Evolutionary conservation across 1,139 yeast genomes (phyloP), one percentile per base, ranked within the genome.

Genomic region (Debaryomycetaceae sp.): DNA sequence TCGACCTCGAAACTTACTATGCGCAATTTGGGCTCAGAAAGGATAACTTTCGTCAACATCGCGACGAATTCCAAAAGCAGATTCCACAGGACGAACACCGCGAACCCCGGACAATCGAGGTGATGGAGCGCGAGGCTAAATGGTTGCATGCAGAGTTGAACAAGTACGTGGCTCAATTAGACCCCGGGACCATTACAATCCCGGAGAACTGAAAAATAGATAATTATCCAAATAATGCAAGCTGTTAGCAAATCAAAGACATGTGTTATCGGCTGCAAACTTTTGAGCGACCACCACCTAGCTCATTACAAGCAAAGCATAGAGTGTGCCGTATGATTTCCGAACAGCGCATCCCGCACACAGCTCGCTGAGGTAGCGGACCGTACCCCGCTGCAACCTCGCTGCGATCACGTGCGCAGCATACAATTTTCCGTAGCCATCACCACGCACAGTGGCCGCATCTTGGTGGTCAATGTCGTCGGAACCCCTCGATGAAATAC

Each of bases 401-500:
- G n/a, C n/a, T n/a, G n/a, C n/a, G n/a, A n/a, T n/a, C n/a, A n/a
- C n/a, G n/a, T n/a, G n/a, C n/a, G n/a, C n/a, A n/a, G n/a, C n/a
- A n/a, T n/a, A n/a, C n/a, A n/a, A n/a, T n/a, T n/a, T n/a, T n/a
- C n/a, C n/a, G n/a, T n/a, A n/a, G n/a, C n/a, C 28, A 16, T 15
- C 27, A 10, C 7, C 21, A 10, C 6, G 27, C 27, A 5, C n/a
- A n/a, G n/a, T n/a, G n/a, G n/a, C n/a, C n/a, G n/a, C n/a, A n/a
- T n/a, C n/a, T n/a, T n/a, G 8, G 30, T 32, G 35, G 15, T 24
- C 12, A 41, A 42, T 43, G 18, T n/a, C n/a, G n/a, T n/a, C 46
- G 9, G 62, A 54, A 31, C 71, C 72, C 6, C 61, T 86, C 29
- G 96, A 89, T 51, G 97, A 91, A 51, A 71, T 91, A 31, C 97